Conservation (phyloP, 192 early-diverging fungal species). For the Coemansia sp. region DNA sequence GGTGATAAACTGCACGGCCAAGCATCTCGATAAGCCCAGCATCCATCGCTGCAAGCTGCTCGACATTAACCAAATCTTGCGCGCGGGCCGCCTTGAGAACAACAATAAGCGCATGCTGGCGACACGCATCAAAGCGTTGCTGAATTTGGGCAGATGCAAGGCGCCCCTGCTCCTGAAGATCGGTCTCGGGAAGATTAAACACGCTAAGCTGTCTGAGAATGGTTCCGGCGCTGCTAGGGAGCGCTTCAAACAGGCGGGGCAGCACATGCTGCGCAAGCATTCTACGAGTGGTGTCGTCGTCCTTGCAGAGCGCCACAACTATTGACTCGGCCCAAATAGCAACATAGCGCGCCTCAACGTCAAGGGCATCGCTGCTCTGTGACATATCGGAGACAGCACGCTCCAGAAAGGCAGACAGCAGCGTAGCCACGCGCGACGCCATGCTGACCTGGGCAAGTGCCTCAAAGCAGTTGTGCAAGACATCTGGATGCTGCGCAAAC, state of each 20-base stretch:
- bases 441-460: slow-evolving; percentile 60
- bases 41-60: slow-evolving; percentile 28
- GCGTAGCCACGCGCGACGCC: slow-evolving; percentile 49
- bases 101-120: slow-evolving; percentile 51
- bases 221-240: slow-evolving; percentile 24
- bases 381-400: slow-evolving; percentile 16
- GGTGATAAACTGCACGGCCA: slow-evolving; percentile 66
- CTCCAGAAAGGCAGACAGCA: slow-evolving; percentile 51
- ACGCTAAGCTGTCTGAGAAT: slow-evolving; percentile 23
- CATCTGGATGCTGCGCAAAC: slow-evolving; percentile 59
- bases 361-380: background rate
- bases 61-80: slow-evolving; percentile 37
- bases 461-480: slow-evolving; percentile 61
- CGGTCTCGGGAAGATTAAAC: background rate
- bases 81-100: slow-evolving; percentile 46
- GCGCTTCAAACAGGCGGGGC: slow-evolving; percentile 19
- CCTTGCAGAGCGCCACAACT: slow-evolving; percentile 34
- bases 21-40: slow-evolving; percentile 42
- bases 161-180: slow-evolving; percentile 4
- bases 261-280: slow-evolving; percentile 44
- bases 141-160: slow-evolving; percentile 14
- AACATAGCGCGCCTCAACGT: slow-evolving; percentile 23
- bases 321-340: slow-evolving; percentile 28
- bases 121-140: slow-evolving; percentile 26
- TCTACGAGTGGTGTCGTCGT: slow-evolving; percentile 47